A percentile compares a stretch with the other conserved stretches of the same genome.
phyloP scores from a whole-genome alignment of 805 yeast genomes.

The Helenozyma rhizophorensis region DNA sequence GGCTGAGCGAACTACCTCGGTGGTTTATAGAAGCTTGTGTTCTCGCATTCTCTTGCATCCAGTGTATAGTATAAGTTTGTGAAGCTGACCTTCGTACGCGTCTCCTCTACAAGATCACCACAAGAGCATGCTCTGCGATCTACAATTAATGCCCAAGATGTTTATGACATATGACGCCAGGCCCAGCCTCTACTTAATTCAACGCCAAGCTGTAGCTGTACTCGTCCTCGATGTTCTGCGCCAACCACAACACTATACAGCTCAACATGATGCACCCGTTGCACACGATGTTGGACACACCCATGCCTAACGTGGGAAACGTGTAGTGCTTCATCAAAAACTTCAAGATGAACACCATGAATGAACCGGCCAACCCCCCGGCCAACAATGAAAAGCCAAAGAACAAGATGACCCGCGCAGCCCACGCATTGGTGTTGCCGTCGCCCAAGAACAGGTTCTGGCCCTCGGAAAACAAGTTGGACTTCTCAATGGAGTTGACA shows the following conservation, averaged over 20 bases:
- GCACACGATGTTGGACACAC: conserved; percentile 78
- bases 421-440: conserved; percentile 69
- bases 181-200: conserved; percentile 26
- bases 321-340: conserved; percentile 73
- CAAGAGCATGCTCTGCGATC: no score
- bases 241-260: conserved; percentile 86
- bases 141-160: no score
- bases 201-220: conserved; percentile 87
- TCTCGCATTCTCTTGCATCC: background rate
- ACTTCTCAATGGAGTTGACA: conserved; percentile 67
- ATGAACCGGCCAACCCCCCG: conserved; percentile 89
- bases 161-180: no score
- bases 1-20: no score
- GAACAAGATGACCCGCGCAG: conserved; percentile 85
- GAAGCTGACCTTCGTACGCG: no score
- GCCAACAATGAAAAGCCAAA: conserved; percentile 91
- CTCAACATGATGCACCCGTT: conserved; percentile 81
- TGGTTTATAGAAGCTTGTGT: background rate
- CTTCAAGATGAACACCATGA: conserved; percentile 82
- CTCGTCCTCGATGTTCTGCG: conserved; percentile 95
- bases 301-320: conserved; percentile 93
- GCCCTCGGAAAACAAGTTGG: conserved; percentile 46
- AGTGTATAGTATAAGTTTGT: background rate
- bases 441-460: conserved; percentile 40
- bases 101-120: no score